Conservation (phyloP, 2,329 filamentous ascomycete species). For the Curvularia verruculosa region DNA sequence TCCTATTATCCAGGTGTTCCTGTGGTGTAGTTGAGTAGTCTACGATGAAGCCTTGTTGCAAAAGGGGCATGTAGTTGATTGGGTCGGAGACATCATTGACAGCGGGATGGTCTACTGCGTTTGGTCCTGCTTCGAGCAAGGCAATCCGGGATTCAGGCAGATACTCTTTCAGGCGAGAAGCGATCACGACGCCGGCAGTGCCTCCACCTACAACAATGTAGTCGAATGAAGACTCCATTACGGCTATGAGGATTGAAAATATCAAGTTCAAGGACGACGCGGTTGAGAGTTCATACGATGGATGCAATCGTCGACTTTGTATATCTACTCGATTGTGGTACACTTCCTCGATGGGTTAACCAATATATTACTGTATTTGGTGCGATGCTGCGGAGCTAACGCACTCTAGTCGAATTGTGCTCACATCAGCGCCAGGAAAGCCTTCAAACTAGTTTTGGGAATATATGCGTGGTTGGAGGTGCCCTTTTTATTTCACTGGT, state of each 20-base stretch:
- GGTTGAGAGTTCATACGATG: not conserved
- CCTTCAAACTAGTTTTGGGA: not conserved
- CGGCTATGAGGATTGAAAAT: not conserved
- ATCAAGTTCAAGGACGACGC: not conserved
- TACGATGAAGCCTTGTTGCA: constrained; percentile 16
- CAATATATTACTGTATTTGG: not conserved
- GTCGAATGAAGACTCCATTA: constrained; percentile 15
- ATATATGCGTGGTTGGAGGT: not conserved
- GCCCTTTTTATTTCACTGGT: not conserved
- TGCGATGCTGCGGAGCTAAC: not conserved
- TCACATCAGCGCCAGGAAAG: too few relatives aligned
- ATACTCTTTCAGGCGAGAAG: constrained; percentile 25
- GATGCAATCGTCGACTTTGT: not conserved
- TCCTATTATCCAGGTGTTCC: constrained; percentile 16
- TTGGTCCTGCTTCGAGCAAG: constrained; percentile 25
- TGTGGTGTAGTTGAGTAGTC: constrained; percentile 28
- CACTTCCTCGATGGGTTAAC: too few relatives aligned
- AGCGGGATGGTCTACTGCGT: constrained; percentile 12
- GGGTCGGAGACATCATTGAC: constrained; percentile 17
- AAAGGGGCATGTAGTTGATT: constrained; percentile 6
- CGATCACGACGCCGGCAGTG: constrained; percentile 31
- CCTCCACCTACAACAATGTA: constrained; percentile 38
- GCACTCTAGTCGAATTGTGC: too few relatives aligned
- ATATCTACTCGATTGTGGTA: not conserved
- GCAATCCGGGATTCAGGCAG: constrained; percentile 11